Base-by-base conservation (phyloP, 1,284 basidiomycete species). In the Boletus smithii region DNA sequence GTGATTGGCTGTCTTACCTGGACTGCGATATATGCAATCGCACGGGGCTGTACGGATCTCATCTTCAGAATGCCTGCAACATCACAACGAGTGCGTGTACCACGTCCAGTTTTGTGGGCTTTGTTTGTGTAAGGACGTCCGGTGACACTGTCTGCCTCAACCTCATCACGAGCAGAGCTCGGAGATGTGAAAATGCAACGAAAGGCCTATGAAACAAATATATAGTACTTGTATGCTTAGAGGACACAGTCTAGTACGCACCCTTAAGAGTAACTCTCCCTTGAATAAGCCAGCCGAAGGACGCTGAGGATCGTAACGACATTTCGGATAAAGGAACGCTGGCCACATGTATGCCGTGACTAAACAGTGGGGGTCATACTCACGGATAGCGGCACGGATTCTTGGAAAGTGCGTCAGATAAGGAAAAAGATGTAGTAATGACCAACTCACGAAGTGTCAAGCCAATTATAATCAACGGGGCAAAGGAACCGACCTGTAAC, bases 101-200 rank as follows among this genome's bases (percentile, higher is more conserved):
- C 3, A 14, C 11, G 13, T 20, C 31, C 7, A 8, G 13, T 30
- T n/a, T 14, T 30, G 29, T 14, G 29, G 7, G 20, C 8, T 27
- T 24, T 20, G 14, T 26, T 46, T 5, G n/a, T 7, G 34, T 11
- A 3, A 29, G 16, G 23, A 2, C 42, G 13, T 5, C 34, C 23
- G 6, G 29, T 1, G 13, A 11, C 7, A 23, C 32, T 20, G 3
- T 51, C 27, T 7, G 8, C 13, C 2, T n/a, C 23, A 13, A 17
- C 3, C 13, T 29, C 32, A 5, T 47, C 11, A 5, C 5, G 17
- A 8, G 62, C 60, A 17, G 64, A 67, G 17, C 52, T 51, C 2
- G 61, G 65, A 10, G 59, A 62, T 4, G 56, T 68, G 41, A 68
- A 67, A 10, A 67, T 64, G 20, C 38, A 51, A 32, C 48, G 53